phyloP scores from a whole-genome alignment of 148 eudicot genomes.

The Rhododendron vialii region DNA sequence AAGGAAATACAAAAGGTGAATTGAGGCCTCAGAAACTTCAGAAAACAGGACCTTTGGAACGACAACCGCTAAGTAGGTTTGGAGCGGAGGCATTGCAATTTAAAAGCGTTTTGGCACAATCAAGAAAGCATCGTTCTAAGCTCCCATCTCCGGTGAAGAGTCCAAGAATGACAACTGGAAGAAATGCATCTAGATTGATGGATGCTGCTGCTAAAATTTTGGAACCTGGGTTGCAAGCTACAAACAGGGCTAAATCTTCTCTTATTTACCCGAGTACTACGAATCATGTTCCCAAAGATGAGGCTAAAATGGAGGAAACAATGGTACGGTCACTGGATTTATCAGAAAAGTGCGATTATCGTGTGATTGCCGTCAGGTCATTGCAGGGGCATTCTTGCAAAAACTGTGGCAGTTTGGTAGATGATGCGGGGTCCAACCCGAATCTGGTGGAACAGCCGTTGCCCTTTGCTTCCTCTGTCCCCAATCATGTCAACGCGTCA shows the following conservation, averaged over 20 bases:
- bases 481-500: constrained; percentile 25
- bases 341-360: constrained; percentile 17
- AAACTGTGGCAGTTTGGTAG: constrained; percentile 59
- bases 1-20: constrained; percentile 38
- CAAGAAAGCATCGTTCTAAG: constrained; percentile 63
- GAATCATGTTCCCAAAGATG: constrained; percentile 17
- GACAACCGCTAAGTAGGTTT: constrained; percentile 61
- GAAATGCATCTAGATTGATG: constrained; percentile 49
- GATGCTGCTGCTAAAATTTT: constrained; percentile 88
- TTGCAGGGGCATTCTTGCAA: constrained; percentile 43
- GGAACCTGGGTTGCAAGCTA: constrained; percentile 80
- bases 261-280: constrained; percentile 44
- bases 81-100: constrained; percentile 62
- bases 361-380: constrained; percentile 8
- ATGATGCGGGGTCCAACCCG: constrained; percentile 18
- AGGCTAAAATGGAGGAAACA: constrained; percentile 29
- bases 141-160: constrained; percentile 71
- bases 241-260: constrained; percentile 54
- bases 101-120: constrained; percentile 61
- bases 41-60: constrained; percentile 59
- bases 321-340: constrained; percentile 10
- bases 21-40: constrained; percentile 84
- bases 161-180: constrained; percentile 34
- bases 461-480: constrained; percentile 20
- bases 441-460: constrained; percentile 21